These are phyloP conservation scores for Rhizopus arrhizus DNA, from an alignment of 371 early-diverging fungal genomes.

Conservation along the genomic window DNA sequence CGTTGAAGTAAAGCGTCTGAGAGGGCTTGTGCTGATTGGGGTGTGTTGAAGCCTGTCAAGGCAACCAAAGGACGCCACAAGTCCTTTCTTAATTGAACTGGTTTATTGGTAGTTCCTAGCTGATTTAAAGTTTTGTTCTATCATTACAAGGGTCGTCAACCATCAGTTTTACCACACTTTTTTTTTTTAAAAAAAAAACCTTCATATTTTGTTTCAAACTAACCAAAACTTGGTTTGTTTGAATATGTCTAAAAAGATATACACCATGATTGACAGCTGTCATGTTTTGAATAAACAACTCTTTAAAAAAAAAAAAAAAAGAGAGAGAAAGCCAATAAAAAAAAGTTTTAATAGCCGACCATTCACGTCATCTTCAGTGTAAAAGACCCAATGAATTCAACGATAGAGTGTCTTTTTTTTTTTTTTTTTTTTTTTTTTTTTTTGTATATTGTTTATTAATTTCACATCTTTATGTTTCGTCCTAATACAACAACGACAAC, in stretches of 20 bases:
- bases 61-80: constrained; percentile 65
- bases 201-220: constrained; percentile 45
- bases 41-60: constrained; percentile 53
- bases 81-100: constrained; percentile 58
- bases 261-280: constrained; percentile 31
- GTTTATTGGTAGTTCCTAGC: constrained; percentile 39
- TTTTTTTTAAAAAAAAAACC: constrained; percentile 19
- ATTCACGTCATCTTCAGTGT: constrained; percentile 4
- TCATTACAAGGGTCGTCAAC: not conserved
- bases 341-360: not conserved
- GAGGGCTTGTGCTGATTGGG: constrained; percentile 56
- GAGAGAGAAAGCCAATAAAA: constrained; percentile 8
- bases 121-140: constrained; percentile 48
- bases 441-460: not conserved
- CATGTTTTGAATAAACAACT: constrained; percentile 3
- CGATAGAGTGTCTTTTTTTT: not conserved
- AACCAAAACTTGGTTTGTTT: constrained; percentile 64
- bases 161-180: not conserved
- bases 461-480: constrained; percentile 37
- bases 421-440: not conserved
- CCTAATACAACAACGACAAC: constrained; percentile 32
- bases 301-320: constrained; percentile 8
- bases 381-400: not conserved
- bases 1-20: constrained; percentile 63
- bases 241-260: constrained; percentile 63